These are phyloP conservation scores for Neofusicoccum cordaticola DNA, from an alignment of 2,329 filamentous ascomycete genomes.

Conservation along the genomic window DNA sequence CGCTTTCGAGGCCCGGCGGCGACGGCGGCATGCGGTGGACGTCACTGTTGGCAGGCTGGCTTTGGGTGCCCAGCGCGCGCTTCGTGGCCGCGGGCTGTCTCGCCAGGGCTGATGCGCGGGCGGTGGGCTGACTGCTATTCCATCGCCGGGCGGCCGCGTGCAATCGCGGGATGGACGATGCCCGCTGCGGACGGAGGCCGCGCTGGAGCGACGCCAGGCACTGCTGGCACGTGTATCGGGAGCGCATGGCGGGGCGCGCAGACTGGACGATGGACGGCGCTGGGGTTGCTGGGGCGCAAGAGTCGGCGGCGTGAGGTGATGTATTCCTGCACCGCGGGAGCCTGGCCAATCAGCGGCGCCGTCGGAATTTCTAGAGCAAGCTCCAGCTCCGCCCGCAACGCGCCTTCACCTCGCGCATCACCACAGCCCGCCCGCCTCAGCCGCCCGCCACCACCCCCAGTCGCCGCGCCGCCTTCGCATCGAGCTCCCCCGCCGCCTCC, in stretches of 20 bases:
- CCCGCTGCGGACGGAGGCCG: slow-evolving; percentile 24
- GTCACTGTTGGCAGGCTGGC: slow-evolving; percentile 23
- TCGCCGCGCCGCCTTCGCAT: background rate
- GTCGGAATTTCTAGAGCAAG: slow-evolving; percentile 6
- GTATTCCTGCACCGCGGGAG: slow-evolving; percentile 4
- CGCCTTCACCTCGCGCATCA: background rate
- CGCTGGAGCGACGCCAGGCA: slow-evolving; percentile 36
- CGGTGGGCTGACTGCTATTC: slow-evolving; percentile 33
- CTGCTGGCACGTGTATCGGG: slow-evolving; percentile 40
- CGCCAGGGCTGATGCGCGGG: slow-evolving; percentile 21
- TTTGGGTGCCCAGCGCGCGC: slow-evolving; percentile 3
- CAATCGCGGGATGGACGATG: slow-evolving; percentile 23
- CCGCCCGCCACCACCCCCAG: background rate
- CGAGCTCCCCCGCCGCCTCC: background rate
- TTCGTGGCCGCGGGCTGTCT: slow-evolving; percentile 25
- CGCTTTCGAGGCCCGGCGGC: slow-evolving; percentile 25
- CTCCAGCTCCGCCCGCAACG: slow-evolving; percentile 10
- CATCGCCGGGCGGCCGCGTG: slow-evolving; percentile 24
- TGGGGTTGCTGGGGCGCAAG: background rate
- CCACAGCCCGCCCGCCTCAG: background rate
- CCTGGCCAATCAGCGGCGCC: slow-evolving; percentile 7
- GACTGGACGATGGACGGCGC: background rate
- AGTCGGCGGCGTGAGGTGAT: slow-evolving; percentile 11
- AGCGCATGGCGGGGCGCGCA: slow-evolving; percentile 31
- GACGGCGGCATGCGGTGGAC: slow-evolving; percentile 35